Evolutionary conservation across 352 stramenopile genomes (phyloP).

Genomic region (Globisporangium paroecandrum): DNA sequence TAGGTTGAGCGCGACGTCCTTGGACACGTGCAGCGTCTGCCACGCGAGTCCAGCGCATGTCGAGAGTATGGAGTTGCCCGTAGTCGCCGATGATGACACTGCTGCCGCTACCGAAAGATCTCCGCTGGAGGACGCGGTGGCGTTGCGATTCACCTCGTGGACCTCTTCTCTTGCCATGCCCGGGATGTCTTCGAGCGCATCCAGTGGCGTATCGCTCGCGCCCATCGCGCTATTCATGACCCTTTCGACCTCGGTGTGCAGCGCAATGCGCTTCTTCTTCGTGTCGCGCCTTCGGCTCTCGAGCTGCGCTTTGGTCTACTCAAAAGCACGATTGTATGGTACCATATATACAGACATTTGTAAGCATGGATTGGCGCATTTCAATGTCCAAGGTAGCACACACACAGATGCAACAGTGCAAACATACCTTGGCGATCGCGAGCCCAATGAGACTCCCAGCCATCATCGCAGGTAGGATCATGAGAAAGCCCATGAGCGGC

Average conservation of each 20-base stretch:
- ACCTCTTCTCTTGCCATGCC: slow-evolving; percentile 27
- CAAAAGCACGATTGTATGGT: background rate
- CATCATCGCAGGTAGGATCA: slow-evolving; percentile 64
- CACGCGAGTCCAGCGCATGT: slow-evolving; percentile 37
- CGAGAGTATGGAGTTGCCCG: slow-evolving; percentile 24
- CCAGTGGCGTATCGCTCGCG: slow-evolving; percentile 22
- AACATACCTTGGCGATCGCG: slow-evolving; percentile 48
- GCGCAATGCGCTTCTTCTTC: slow-evolving; percentile 29
- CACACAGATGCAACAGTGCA: background rate
- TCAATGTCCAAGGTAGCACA: background rate
- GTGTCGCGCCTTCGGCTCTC: slow-evolving; percentile 43
- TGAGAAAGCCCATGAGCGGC: slow-evolving; percentile 59
- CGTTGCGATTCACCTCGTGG: slow-evolving; percentile 15
- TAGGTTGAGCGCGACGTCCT: slow-evolving; percentile 39
- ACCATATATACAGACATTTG: background rate
- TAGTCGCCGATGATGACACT: slow-evolving; percentile 9
- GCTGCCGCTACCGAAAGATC: background rate
- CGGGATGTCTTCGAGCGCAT: slow-evolving; percentile 28
- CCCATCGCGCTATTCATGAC: slow-evolving; percentile 36
- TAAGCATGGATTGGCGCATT: background rate
- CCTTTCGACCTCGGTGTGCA: slow-evolving; percentile 57
- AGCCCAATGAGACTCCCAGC: slow-evolving; percentile 41
- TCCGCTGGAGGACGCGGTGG: background rate
- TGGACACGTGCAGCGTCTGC: slow-evolving; percentile 41
- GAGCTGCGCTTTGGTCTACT: slow-evolving; percentile 49